phyloP scores from a whole-genome alignment of 495 filamentous ascomycete genomes.

The Cudoniella acicularis region DNA sequence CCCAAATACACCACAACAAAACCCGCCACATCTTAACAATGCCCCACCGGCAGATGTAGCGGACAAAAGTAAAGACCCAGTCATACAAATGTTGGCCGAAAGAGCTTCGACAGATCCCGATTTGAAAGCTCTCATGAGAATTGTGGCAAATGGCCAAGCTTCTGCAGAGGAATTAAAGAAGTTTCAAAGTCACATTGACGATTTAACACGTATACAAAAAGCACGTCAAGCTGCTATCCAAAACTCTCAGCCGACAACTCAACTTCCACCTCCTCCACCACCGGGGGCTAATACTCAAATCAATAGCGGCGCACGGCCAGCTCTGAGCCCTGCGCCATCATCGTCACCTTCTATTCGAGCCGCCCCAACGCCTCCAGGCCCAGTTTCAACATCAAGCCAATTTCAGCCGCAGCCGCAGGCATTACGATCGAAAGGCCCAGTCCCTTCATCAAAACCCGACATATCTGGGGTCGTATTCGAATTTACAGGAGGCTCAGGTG shows the following conservation, averaged over 20 bases:
- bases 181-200: conserved; percentile 92
- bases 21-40: background rate
- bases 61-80: conserved; percentile 69
- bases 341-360: conserved; percentile 21
- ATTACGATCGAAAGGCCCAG: conserved; percentile 49
- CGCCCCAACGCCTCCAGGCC: conserved; percentile 28
- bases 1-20: conserved; percentile 1
- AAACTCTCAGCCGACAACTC: background rate
- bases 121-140: conserved; percentile 93
- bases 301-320: conserved; percentile 18
- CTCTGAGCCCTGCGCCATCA: conserved; percentile 22
- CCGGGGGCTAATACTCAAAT: conserved; percentile 11
- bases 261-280: conserved; percentile 24
- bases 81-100: conserved; percentile 90
- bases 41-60: conserved; percentile 26
- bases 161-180: conserved; percentile 72
- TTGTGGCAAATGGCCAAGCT: conserved; percentile 86
- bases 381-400: conserved; percentile 17
- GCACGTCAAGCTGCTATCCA: conserved; percentile 17
- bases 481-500: conserved; percentile 74
- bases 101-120: conserved; percentile 80
- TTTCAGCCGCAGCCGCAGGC: conserved; percentile 31
- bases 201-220: conserved; percentile 56
- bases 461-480: conserved; percentile 78
- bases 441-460: conserved; percentile 51